Evolutionary conservation across 2,329 filamentous ascomycete species (phyloP), one percentile per base, ranked within the genome.

Genomic region (Colletotrichum lentis): DNA sequence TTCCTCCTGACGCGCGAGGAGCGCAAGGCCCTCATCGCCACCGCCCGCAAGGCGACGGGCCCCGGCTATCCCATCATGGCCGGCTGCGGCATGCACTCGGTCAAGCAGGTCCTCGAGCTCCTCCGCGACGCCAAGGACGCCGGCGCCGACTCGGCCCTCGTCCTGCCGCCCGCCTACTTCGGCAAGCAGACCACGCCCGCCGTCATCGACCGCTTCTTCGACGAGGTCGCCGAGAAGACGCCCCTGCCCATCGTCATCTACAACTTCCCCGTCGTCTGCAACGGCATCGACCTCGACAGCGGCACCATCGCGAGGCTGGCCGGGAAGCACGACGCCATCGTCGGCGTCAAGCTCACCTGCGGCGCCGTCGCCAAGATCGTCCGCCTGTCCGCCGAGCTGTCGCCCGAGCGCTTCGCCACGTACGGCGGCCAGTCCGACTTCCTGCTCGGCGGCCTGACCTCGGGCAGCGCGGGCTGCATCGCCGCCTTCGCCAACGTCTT

Each of bases 361-460:
- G 88, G 90, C 16, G 88, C 87, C 71, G 90, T 91, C 37, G 90
- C 88, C 67, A 93, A 92, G 77, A 84, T 93, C 58, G 87, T 88
- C 3, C 83, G 90, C 7, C 83, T 93, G 3, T 75, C 78, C 6
- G 81, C 80, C 16, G 76, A 81, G 69, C 78, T 91, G 64, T 76
- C 83, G 0, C 76, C 84, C 0, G 82, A 85, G 3, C 76, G 82
- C 12, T 94, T 94, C 74, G 86, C 89, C 1, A 86, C 88, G 0
- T 93, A 88, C 73, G 90, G 90, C 1, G 91, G 91, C 0, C 90
- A 93, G 78, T 88, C 87, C 1, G 91, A 94, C 73, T 93, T 91
- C 75, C 76, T 93, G 24, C 79, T 91, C 58, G 87, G 86, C 3
- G 87, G 86, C 0, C 76, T 91, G 35, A 83, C 83, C 1, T 84